A percentile compares a stretch with the other conserved stretches of the same genome.
Evolutionary conservation across 345 rosid genomes (phyloP).

Genomic region (Ricinus communis): DNA sequence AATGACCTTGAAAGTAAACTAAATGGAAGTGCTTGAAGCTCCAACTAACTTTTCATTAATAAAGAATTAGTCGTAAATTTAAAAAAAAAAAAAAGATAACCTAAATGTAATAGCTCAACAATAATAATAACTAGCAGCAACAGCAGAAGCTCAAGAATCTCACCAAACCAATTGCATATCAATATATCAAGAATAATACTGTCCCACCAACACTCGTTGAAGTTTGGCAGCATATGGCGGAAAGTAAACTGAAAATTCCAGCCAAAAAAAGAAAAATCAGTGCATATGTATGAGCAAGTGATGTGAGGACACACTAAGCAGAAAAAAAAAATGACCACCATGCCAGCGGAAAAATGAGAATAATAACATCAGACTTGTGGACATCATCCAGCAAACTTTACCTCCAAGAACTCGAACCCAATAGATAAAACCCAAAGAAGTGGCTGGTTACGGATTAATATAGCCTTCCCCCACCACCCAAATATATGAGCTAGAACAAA

Average conservation of each 20-base stretch:
- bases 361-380: not conserved
- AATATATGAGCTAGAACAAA: slow-evolving; percentile 95
- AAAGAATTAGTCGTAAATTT: not conserved
- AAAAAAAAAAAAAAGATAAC: not conserved
- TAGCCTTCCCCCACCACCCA: slow-evolving; percentile 99
- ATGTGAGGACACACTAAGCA: not conserved
- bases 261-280: slow-evolving; percentile 8
- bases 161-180: slow-evolving; percentile 99
- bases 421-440: slow-evolving; percentile 96
- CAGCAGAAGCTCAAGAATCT: slow-evolving; percentile 27
- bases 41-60: not conserved
- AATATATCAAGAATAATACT: slow-evolving; percentile 93
- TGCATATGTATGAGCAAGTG: slow-evolving; percentile 2
- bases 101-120: not conserved
- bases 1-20: too few species aligned
- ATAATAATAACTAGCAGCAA: too few species aligned
- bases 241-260: slow-evolving; percentile 71
- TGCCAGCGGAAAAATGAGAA: not conserved
- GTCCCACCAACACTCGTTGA: slow-evolving; percentile 99
- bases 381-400: slow-evolving; percentile 28
- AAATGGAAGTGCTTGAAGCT: too few species aligned
- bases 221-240: slow-evolving; percentile 98
- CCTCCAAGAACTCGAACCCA: slow-evolving; percentile 99
- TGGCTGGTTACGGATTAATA: slow-evolving; percentile 88
- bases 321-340: not conserved